phyloP scores from a whole-genome alignment of 2,329 filamentous ascomycete species.

The Colletotrichum plurivorum region DNA sequence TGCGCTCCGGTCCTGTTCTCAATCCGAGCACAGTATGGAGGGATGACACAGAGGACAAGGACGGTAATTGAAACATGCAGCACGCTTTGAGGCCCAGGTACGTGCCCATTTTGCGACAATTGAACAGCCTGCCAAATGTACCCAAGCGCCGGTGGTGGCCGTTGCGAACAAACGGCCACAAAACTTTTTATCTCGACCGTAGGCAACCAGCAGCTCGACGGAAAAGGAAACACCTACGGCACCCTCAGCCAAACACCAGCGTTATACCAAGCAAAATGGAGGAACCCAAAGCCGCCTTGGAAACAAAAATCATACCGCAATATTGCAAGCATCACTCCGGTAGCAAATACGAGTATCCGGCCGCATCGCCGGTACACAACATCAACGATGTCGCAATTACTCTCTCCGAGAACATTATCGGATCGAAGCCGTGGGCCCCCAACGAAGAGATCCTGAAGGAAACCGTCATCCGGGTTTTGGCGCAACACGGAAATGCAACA shows the following conservation, averaged over 20 bases:
- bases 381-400: slow-evolving; percentile 36
- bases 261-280: too few species aligned
- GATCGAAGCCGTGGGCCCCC: slow-evolving; percentile 24
- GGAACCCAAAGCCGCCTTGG: background rate
- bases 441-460: slow-evolving; percentile 23
- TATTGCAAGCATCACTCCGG: slow-evolving; percentile 22
- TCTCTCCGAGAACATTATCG: slow-evolving; percentile 25
- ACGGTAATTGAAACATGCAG: slow-evolving; percentile 24
- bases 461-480: slow-evolving; percentile 22
- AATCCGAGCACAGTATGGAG: too few species aligned
- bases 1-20: too few species aligned
- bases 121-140: slow-evolving; percentile 25
- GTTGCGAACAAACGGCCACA: too few species aligned
- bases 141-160: slow-evolving; percentile 19
- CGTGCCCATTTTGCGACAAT: slow-evolving; percentile 30
- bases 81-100: slow-evolving; percentile 17
- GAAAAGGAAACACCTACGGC: background rate
- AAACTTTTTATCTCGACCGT: too few species aligned
- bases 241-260: too few species aligned
- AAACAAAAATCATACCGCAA: slow-evolving; percentile 14
- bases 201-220: background rate
- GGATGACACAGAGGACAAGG: background rate
- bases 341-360: slow-evolving; percentile 7
- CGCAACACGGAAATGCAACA: slow-evolving; percentile 25
- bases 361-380: slow-evolving; percentile 18